Conservation (phyloP, 1,139 yeast genomes). For the Saccharomyces pastorianus region DNA sequence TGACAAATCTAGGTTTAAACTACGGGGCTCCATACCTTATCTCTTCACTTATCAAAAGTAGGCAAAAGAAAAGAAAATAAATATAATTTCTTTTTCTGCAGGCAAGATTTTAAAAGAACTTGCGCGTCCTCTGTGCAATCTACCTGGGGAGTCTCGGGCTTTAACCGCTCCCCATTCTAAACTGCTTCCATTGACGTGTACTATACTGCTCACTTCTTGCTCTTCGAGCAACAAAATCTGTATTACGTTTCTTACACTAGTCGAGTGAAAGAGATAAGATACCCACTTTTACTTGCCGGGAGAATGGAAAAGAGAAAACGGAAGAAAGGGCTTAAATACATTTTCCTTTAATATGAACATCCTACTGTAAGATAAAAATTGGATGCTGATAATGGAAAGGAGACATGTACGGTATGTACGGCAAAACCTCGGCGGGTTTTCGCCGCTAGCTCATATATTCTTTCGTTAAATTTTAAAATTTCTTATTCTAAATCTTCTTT, state of each 20-base stretch:
- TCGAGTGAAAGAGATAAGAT: neutral
- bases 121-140: neutral
- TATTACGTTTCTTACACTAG: neutral
- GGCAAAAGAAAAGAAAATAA: neutral
- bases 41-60: neutral
- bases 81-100: neutral
- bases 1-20: neutral
- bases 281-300: neutral
- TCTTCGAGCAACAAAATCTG: neutral
- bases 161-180: neutral
- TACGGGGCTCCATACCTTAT: neutral
- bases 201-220: neutral
- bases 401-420: neutral
- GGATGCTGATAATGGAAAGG: neutral
- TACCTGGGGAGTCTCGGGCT: neutral
- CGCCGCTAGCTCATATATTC: neutral
- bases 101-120: neutral
- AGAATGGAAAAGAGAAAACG: neutral
- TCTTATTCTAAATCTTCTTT: neutral
- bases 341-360: neutral
- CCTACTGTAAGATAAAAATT: neutral
- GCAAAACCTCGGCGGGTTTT: neutral
- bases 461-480: neutral
- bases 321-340: neutral
- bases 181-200: neutral